Percentiles rank a stretch among this genome's conserved stretches.
Evolutionary conservation across 768 basidiomycete species (phyloP).

Genomic region (Roridomyces roridus): DNA sequence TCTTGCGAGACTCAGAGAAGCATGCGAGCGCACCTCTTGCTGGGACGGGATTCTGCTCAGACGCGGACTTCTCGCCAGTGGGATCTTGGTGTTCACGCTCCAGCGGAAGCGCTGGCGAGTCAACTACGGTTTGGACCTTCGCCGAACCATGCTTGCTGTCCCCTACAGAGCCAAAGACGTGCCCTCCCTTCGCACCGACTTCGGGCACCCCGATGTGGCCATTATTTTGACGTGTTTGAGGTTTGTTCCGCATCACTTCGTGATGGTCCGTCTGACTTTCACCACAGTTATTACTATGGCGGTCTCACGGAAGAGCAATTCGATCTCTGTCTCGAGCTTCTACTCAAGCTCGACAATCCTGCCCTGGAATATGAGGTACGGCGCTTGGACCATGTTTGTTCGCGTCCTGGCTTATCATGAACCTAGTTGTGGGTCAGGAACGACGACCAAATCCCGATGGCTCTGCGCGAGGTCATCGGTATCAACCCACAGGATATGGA

Average conservation of each 20-base stretch:
- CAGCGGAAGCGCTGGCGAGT: slow-evolving; percentile 53
- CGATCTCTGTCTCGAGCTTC: slow-evolving; percentile 39
- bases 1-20: not conserved
- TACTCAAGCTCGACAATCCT: slow-evolving; percentile 49
- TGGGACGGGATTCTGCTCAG: slow-evolving; percentile 49
- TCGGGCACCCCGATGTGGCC: slow-evolving; percentile 58
- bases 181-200: slow-evolving; percentile 52
- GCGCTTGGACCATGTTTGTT: not conserved
- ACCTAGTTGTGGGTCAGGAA: slow-evolving; percentile 39
- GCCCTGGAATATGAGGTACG: slow-evolving; percentile 41
- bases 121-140: slow-evolving; percentile 53
- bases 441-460: slow-evolving; percentile 36
- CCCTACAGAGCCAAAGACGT: slow-evolving; percentile 62
- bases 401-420: not conserved
- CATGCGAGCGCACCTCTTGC: slow-evolving; percentile 22
- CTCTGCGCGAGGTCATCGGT: slow-evolving; percentile 34
- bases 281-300: slow-evolving; percentile 47
- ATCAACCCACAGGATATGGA: slow-evolving; percentile 49
- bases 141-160: slow-evolving; percentile 53
- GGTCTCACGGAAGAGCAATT: slow-evolving; percentile 50
- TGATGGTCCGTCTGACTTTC: not conserved
- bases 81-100: slow-evolving; percentile 46
- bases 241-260: slow-evolving; percentile 33
- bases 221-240: slow-evolving; percentile 46
- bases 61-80: slow-evolving; percentile 49